Base-by-base conservation (phyloP, 108 stramenopile genomes). In the Stephanodiscus triporus region DNA sequence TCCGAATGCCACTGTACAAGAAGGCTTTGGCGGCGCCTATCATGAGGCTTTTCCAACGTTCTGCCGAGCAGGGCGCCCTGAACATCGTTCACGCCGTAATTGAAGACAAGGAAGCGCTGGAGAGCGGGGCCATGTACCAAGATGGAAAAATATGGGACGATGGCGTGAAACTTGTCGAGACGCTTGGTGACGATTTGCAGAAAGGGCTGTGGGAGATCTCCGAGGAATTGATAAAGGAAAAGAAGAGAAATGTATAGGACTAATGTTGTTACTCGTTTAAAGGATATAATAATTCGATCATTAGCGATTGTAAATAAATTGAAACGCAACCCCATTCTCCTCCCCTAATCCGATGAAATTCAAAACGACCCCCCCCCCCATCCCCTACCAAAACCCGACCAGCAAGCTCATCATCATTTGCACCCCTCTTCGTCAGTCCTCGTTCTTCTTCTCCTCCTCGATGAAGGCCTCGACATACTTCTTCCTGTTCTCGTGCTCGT, bases 401-500 rank as follows among this genome's bases (percentile, higher is more conserved):
- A 14, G 17, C 48, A 3, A 47, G 13, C 42, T 47, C 20, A n/a
- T 30, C 13, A 4, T 45, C 16, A 40, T 40, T 11, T 23, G 26
- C 26, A 16, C 43, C 43, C 14, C 14, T 14, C 43, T 14, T 45
- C 14, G 16, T 66, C 50, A 66, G 4, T 50, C 24, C 42, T 47
- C 66, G 8, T 66, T 72, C 30, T 68, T 73, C 85, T 88, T 91
- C 80, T 88, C 87, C 54, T 88, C 86, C 42, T 89, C 86, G 47
- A 88, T 49, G 70, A 65, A 93, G 4, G 38, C 63, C 30, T 74
- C 49, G 0, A 91, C 89, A 65, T 93, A 96, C 66, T 87, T 86
- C 58, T 83, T 74, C 56, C 95, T 78, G 54, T 88, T 91, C 6
- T 81, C 83, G 70, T 94, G 93, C 47, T 91, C 91, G 51, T 94